A percentile compares a stretch with the other conserved stretches of the same genome.
Conservation (phyloP, 306 rosid species). For the Betula pendula region DNA sequence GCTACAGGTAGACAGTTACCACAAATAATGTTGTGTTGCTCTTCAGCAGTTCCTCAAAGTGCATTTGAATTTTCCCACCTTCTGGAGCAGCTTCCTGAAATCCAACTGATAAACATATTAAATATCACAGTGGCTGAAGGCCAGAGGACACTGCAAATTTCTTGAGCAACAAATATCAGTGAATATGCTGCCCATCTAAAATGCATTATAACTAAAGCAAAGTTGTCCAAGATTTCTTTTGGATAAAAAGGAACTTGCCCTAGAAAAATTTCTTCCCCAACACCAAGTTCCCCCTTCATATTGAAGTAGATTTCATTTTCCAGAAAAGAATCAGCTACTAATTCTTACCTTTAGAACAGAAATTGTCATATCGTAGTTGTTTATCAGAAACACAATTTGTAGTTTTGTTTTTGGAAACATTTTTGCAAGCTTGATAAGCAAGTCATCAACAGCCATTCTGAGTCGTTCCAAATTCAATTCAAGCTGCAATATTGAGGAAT, state of each 20-base stretch:
- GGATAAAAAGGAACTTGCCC: constrained; percentile 5
- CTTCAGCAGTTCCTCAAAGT: constrained; percentile 90
- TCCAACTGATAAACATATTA: constrained; percentile 17
- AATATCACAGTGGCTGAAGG: constrained; percentile 21
- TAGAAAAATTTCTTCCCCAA: background rate
- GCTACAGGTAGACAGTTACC: constrained; percentile 48
- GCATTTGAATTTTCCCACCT: constrained; percentile 91
- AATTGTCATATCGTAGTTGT: constrained; percentile 97
- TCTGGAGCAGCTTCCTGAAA: constrained; percentile 91
- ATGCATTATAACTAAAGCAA: background rate
- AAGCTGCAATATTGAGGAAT: constrained; percentile 57
- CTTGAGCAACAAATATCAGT: background rate
- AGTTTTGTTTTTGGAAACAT: constrained; percentile 69
- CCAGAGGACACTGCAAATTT: constrained; percentile 9
- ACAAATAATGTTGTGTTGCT: constrained; percentile 92
- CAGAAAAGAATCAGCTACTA: constrained; percentile 24
- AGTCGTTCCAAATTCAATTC: constrained; percentile 84
- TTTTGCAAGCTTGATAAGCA: constrained; percentile 94
- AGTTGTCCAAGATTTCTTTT: constrained; percentile 13
- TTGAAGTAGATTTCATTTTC: constrained; percentile 8
- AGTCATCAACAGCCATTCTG: constrained; percentile 94
- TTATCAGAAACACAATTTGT: constrained; percentile 88
- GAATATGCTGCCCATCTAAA: constrained; percentile 9
- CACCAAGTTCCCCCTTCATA: background rate
- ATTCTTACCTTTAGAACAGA: constrained; percentile 80